These are phyloP conservation scores for Endoconidiophora laricicola DNA, from an alignment of 2,329 filamentous ascomycete species.

Conservation along the genomic window DNA sequence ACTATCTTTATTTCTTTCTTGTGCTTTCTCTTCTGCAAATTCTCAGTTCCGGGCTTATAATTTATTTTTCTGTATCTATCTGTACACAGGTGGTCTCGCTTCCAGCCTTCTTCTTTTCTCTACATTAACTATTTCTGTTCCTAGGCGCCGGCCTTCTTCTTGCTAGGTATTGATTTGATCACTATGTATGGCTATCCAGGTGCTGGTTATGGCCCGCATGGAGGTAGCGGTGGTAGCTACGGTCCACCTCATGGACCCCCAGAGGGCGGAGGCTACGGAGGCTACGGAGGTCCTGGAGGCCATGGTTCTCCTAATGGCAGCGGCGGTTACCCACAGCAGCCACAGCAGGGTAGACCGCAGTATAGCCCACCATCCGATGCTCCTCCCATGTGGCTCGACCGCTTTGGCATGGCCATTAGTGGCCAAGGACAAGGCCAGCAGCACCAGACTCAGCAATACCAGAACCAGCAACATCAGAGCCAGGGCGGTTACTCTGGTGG, in stretches of 20 bases:
- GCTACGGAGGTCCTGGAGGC: conserved; percentile 6
- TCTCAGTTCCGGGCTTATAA: no score
- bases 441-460: conserved; percentile 1
- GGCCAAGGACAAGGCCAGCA: conserved; percentile 4
- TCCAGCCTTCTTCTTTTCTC: no score
- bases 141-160: background rate
- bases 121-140: no score
- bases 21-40: background rate
- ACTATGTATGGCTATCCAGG: conserved; percentile 14
- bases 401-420: conserved; percentile 13
- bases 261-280: conserved; percentile 16
- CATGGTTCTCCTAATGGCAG: conserved; percentile 13
- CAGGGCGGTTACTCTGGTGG: background rate
- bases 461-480: background rate
- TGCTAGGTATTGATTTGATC: background rate
- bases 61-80: background rate
- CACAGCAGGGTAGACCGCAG: conserved; percentile 11
- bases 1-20: background rate
- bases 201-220: conserved; percentile 12
- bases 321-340: conserved; percentile 16
- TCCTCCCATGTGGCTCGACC: conserved; percentile 13
- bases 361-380: conserved; percentile 15
- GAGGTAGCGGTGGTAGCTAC: conserved; percentile 11
- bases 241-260: conserved; percentile 15
- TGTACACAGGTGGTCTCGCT: background rate